Evolutionary conservation across 441 rosid species (phyloP), one percentile per base, ranked within the genome.

Genomic region (Corymbia citriodora): DNA sequence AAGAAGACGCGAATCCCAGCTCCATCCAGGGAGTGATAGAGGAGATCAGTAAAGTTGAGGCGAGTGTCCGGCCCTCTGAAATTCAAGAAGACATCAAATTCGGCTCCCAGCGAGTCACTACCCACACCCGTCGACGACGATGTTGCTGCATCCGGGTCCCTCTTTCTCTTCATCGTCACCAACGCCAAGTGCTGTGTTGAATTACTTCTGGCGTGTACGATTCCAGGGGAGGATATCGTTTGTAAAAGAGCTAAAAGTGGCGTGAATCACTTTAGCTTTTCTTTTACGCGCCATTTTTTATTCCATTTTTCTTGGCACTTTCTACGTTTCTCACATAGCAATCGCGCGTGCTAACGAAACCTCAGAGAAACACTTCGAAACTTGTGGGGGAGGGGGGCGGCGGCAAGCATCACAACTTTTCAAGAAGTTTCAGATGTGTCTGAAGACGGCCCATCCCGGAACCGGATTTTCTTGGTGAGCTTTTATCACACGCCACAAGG

Each of bases 301-400:
- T 29, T 63, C 4, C 18, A 63, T 63, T 0, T 0, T 63, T 0
- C 70, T 63, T 0, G 70, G 1, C 79, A 2, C 45, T 0, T 16
- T 68, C 0, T 31, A 8, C 74, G 2, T 68, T 68, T 31, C 74
- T 40, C 40, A 4, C 8, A 8, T 40, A 70, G 45, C 81, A 0
- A 70, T 70, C 25, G 10, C 81, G 14, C 81, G 48, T 18, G 25
- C 48, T 70, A 0, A 17, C 81, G 0, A 0, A 0, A 0, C 48
- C 25, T 18, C 81, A 0, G 48, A 0, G 74, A 65, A 65, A 65
- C 10, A 65, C 19, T n/a, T 65, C 8, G 74, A 65, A 65, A 7
- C 74, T 61, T 61, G 11, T 12, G 10, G 72, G 36, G 72, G 0
- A n/a, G n/a, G n/a, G n/a, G n/a, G n/a, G n/a, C n/a, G n/a, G n/a